Base-by-base conservation (phyloP, 1,284 basidiomycete genomes). In the Tausonia pullulans region DNA sequence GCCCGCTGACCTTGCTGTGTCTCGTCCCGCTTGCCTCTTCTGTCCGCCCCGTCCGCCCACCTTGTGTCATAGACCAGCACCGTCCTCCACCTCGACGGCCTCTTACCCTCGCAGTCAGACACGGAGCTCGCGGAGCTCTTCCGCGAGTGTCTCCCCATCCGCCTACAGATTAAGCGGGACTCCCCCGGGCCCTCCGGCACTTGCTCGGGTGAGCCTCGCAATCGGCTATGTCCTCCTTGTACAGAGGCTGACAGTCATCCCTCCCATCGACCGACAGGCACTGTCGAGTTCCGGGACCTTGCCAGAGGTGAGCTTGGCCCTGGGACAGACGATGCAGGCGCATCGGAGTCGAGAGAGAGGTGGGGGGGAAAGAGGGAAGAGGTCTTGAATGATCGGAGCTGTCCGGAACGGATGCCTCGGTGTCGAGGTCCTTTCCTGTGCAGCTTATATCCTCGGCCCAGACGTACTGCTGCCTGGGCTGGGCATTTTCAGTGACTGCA, bases 41-140 rank as follows among this genome's bases (percentile, higher is more conserved):
- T 27, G 27, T 27, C 27, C 27, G 27, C 27, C 27, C 27, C 27
- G 27, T 27, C 27, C 27, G 27, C 27, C 27, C 27, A 27, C 27
- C 27, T 27, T 27, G 27, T 27, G 27, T 27, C 27, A 27, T 27
- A 27, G 27, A 27, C 27, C 27, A 27, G 27, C 27, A 27, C 27
- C 27, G 27, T 27, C 27, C 27, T 27, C 27, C 27, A 27, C 27
- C 27, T 27, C 27, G 27, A 27, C 27, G 27, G 27, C 27, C 27
- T 27, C 27, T 27, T 27, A 27, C 27, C 27, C 27, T 27, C 27
- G 27, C 27, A 27, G 27, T 27, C 27, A 27, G 60, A 66, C 40
- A 53, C 50, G 5, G 65, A 66, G 39, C 27, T 66, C 16, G 65
- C 65, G 40, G 65, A 62, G 45, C 50, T 45, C 8, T 52, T 66